Percentiles rank a stretch among this genome's conserved stretches.
Evolutionary conservation across 139 green algal genomes (phyloP).

Genomic region (Diplosphaera chodatii): DNA sequence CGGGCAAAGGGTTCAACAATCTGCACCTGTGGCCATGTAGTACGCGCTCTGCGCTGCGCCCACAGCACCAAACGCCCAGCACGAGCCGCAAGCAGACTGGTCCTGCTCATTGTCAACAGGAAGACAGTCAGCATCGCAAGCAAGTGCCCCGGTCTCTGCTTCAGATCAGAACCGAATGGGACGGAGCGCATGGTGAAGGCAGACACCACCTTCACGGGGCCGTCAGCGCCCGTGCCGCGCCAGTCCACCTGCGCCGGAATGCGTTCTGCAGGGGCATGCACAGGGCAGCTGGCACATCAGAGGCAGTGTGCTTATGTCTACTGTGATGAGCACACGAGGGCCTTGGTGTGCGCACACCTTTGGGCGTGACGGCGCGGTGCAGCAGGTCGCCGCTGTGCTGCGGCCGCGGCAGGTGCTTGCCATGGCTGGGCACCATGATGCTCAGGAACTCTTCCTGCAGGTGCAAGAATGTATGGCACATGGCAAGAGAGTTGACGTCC

Average conservation of each 20-base stretch:
- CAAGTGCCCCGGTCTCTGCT: too few species aligned
- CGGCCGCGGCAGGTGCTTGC: neutral
- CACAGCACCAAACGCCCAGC: constrained; percentile 45
- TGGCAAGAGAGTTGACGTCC: too few species aligned
- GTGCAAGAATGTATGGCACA: neutral
- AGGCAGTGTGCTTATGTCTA: too few species aligned
- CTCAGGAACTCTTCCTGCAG: constrained; percentile 37
- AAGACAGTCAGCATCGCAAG: too few species aligned
- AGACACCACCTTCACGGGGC: constrained; percentile 33
- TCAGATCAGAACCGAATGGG: too few species aligned
- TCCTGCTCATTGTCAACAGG: constrained; percentile 30
- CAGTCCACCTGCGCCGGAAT: constrained; percentile 53
- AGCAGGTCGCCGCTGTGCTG: neutral
- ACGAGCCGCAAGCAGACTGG: constrained; percentile 58
- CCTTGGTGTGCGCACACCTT: neutral
- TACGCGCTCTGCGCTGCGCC: constrained; percentile 59
- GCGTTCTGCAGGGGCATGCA: neutral
- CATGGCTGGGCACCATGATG: constrained; percentile 32
- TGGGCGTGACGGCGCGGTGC: neutral
- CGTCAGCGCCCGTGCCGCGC: constrained; percentile 50
- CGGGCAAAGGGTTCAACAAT: neutral
- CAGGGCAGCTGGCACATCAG: too few species aligned
- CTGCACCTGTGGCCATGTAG: constrained; percentile 46
- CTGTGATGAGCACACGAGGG: too few species aligned
- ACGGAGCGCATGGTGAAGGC: too few species aligned